Conservation (phyloP, 2,329 filamentous ascomycete species). For the Xylariales sp. region DNA sequence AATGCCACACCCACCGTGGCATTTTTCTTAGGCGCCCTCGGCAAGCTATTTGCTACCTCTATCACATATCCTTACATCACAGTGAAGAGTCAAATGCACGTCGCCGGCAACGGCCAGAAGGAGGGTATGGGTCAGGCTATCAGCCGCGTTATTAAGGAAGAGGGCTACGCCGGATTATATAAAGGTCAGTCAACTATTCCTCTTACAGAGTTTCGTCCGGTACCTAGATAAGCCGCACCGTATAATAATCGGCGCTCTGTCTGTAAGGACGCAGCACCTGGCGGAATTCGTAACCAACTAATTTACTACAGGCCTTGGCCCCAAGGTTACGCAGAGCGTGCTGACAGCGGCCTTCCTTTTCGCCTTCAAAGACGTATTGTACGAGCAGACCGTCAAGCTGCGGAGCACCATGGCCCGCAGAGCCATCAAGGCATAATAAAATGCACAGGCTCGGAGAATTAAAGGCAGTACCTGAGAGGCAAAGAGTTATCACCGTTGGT, state of each 20-base stretch:
- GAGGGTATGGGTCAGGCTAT: slow-evolving; percentile 85
- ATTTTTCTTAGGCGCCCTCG: slow-evolving; percentile 90
- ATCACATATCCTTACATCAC: slow-evolving; percentile 99
- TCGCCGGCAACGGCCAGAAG: slow-evolving; percentile 79
- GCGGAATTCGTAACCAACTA: slow-evolving; percentile 7
- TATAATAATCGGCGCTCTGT: no score
- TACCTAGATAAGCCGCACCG: neutral
- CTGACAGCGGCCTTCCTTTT: slow-evolving; percentile 96
- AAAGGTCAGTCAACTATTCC: slow-evolving; percentile 72
- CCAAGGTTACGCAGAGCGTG: slow-evolving; percentile 97
- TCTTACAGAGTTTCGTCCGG: neutral
- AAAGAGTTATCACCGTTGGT: neutral
- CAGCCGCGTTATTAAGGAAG: slow-evolving; percentile 82
- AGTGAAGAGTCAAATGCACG: slow-evolving; percentile 97
- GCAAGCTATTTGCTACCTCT: slow-evolving; percentile 92
- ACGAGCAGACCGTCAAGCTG: slow-evolving; percentile 80
- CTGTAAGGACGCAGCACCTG: neutral
- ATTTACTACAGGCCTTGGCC: slow-evolving; percentile 77
- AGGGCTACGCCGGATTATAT: slow-evolving; percentile 93
- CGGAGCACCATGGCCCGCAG: slow-evolving; percentile 59
- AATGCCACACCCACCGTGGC: slow-evolving; percentile 86
- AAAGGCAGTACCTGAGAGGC: neutral
- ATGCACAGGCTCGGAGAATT: neutral
- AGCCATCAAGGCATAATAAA: slow-evolving; percentile 48
- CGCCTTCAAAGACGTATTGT: slow-evolving; percentile 97